phyloP scores from a whole-genome alignment of 139 green algal genomes.

The Tetradesmus obliquus region DNA sequence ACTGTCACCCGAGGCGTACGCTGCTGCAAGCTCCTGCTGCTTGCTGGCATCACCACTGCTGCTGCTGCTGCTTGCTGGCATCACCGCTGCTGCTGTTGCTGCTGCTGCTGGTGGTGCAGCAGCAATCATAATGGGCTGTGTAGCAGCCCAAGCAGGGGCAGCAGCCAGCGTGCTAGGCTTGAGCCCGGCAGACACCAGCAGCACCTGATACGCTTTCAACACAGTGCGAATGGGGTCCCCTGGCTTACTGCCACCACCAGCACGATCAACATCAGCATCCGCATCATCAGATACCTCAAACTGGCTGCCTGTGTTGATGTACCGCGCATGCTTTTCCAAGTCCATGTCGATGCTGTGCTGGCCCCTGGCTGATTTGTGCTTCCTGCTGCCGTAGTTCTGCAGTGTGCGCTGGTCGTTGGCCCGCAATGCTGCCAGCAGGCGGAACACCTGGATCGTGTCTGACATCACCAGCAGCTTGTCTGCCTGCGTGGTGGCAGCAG shows the following conservation, averaged over 20 bases:
- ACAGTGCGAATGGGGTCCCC: background rate
- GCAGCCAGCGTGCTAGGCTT: background rate
- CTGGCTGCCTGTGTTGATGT: no score
- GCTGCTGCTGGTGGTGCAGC: background rate
- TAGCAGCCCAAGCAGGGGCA: background rate
- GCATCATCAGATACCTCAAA: no score
- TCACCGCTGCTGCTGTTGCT: background rate
- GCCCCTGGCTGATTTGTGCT: no score
- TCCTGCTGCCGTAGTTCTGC: no score
- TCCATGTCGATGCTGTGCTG: no score
- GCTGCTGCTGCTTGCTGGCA: background rate
- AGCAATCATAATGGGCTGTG: conserved; percentile 4
- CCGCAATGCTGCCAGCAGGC: background rate
- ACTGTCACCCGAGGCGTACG: background rate
- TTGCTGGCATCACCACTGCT: background rate
- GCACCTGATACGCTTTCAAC: background rate
- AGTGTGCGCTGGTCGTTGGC: background rate
- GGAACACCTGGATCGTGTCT: background rate
- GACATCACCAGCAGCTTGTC: conserved; percentile 21
- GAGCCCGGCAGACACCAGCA: conserved; percentile 25
- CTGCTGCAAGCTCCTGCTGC: background rate
- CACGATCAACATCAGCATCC: no score
- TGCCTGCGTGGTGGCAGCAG: background rate
- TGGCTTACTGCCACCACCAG: no score
- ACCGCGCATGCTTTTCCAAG: no score